phyloP scores from a whole-genome alignment of 371 early-diverging fungal species.

The Ordospora pajunii region DNA sequence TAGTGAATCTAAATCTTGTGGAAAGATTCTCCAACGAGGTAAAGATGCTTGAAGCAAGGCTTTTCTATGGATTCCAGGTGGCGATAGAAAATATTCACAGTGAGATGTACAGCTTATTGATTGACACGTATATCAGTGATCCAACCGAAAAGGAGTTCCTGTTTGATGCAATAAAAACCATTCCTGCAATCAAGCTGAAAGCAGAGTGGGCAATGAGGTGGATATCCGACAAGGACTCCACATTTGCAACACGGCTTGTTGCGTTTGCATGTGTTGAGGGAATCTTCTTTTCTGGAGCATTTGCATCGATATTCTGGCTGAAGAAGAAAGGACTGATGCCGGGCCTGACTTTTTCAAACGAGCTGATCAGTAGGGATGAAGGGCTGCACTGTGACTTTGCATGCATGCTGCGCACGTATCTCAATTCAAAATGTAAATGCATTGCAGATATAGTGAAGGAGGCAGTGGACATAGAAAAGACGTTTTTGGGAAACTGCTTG shows the following conservation, averaged over 20 bases:
- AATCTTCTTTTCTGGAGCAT: slow-evolving; percentile 94
- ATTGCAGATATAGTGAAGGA: slow-evolving; percentile 70
- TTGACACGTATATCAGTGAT: slow-evolving; percentile 94
- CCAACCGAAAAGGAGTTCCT: slow-evolving; percentile 71
- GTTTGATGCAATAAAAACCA: slow-evolving; percentile 88
- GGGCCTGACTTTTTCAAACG: slow-evolving; percentile 96
- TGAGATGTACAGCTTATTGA: slow-evolving; percentile 92
- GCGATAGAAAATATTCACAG: slow-evolving; percentile 99
- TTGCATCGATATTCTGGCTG: slow-evolving; percentile 98
- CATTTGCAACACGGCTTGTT: slow-evolving; percentile 84
- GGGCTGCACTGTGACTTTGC: slow-evolving; percentile 99
- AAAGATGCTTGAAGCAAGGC: slow-evolving; percentile 89
- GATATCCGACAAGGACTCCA: slow-evolving; percentile 73
- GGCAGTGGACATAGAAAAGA: slow-evolving; percentile 86
- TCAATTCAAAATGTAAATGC: slow-evolving; percentile 66
- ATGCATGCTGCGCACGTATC: slow-evolving; percentile 79
- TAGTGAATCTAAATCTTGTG: slow-evolving; percentile 94
- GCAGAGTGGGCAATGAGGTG: slow-evolving; percentile 96
- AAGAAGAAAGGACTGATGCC: slow-evolving; percentile 99
- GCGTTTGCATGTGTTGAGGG: slow-evolving; percentile 99
- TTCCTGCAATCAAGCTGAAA: slow-evolving; percentile 88
- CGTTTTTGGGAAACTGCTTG: slow-evolving; percentile 84
- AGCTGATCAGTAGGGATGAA: slow-evolving; percentile 95
- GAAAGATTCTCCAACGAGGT: slow-evolving; percentile 90
- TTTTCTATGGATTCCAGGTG: slow-evolving; percentile 98